phyloP scores from a whole-genome alignment of 768 basidiomycete genomes.

The Macrolepiota dolichaula region DNA sequence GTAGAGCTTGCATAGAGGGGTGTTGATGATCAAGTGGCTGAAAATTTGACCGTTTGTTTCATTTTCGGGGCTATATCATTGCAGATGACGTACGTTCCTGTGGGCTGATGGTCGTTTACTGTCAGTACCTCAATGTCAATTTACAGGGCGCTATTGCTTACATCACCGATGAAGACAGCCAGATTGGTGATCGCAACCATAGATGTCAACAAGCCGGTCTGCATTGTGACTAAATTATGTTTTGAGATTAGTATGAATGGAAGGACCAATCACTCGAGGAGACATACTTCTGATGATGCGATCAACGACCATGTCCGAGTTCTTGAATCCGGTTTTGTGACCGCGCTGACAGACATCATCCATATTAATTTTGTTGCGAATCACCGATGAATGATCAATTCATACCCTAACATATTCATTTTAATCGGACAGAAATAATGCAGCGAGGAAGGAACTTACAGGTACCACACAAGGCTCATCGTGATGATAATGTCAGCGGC shows the following conservation, averaged over 20 bases:
- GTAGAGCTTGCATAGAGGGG: constrained; percentile 37
- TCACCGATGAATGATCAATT: not conserved
- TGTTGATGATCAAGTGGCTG: constrained; percentile 35
- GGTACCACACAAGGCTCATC: constrained; percentile 35
- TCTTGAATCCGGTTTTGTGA: constrained; percentile 38
- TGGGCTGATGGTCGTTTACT: not conserved
- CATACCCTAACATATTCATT: constrained; percentile 2
- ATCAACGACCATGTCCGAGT: constrained; percentile 38
- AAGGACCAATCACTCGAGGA: not conserved
- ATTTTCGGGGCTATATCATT: too few species aligned
- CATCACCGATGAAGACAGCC: constrained; percentile 25
- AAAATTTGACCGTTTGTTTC: not conserved
- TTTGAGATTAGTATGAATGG: not conserved
- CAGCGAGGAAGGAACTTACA: constrained; percentile 25
- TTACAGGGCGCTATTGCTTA: constrained; percentile 11
- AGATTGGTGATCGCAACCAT: constrained; percentile 30
- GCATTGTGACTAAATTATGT: constrained; percentile 30
- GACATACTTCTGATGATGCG: constrained; percentile 35
- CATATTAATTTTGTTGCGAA: not conserved
- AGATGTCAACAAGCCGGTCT: constrained; percentile 33
- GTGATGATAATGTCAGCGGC: constrained; percentile 42
- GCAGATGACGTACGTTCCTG: constrained; percentile 6
- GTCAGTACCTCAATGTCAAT: not conserved
- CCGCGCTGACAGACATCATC: constrained; percentile 23
- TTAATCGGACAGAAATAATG: not conserved